These are phyloP conservation scores for Saccharomycopsis javanensis DNA, from an alignment of 805 yeast species.

Conservation along the genomic window DNA sequence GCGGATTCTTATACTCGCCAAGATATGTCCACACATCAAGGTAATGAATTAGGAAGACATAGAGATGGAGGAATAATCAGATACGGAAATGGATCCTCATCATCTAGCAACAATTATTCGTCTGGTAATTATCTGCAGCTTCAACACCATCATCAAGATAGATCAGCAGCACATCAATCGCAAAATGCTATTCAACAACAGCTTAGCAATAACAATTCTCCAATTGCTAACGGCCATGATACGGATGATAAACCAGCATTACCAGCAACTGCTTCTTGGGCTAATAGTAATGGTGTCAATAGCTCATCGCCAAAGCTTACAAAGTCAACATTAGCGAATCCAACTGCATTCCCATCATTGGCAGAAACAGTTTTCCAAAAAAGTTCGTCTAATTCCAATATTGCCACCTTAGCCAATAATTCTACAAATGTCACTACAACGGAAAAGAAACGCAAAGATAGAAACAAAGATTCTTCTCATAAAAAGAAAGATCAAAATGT, in stretches of 20 bases:
- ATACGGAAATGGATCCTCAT: slow-evolving; percentile 24
- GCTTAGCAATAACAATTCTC: slow-evolving; percentile 8
- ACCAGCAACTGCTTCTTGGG: slow-evolving; percentile 71
- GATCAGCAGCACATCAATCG: neutral
- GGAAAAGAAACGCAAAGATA: slow-evolving; percentile 24
- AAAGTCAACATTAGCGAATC: slow-evolving; percentile 27
- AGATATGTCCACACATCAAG: slow-evolving; percentile 63
- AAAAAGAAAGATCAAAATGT: slow-evolving; percentile 30
- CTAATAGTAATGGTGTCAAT: slow-evolving; percentile 25
- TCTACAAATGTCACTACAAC: slow-evolving; percentile 11
- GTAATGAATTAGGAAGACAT: slow-evolving; percentile 37
- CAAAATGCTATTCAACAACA: neutral
- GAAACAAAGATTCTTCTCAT: slow-evolving; percentile 25
- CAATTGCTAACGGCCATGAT: neutral
- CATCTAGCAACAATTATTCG: neutral
- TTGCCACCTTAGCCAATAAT: slow-evolving; percentile 6
- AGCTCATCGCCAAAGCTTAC: slow-evolving; percentile 24
- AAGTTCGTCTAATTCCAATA: slow-evolving; percentile 25
- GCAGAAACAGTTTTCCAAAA: slow-evolving; percentile 35
- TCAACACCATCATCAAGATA: neutral
- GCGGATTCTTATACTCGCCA: slow-evolving; percentile 86
- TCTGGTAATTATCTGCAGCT: neutral
- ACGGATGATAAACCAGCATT: slow-evolving; percentile 33
- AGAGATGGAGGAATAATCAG: slow-evolving; percentile 24
- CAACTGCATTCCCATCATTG: slow-evolving; percentile 51